Base-by-base conservation (phyloP, 805 yeast genomes). In the Metschnikowia lochheadii region DNA sequence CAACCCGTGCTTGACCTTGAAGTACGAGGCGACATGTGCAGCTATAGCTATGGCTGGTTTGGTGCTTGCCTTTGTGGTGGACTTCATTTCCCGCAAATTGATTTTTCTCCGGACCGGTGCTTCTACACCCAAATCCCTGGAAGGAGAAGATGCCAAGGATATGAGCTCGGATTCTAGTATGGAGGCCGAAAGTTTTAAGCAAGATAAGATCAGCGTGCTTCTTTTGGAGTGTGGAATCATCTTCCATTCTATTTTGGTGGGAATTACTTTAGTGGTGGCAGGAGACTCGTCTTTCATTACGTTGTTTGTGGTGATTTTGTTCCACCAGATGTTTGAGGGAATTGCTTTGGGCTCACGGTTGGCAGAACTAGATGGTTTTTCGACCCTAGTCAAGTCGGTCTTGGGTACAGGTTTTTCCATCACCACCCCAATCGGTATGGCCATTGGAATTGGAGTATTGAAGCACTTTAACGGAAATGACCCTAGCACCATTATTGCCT, bases 381-480 rank as follows among this genome's bases (percentile, higher is more conserved):
- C 49, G 31, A 40, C 50, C 44, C 17, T 31, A 4, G 5, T 21
- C 15, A 14, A 50, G 44, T 14, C 44, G 34, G 52, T 8, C 15
- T 35, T 50, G 38, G 48, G 51, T 14, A 11, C 21, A 5, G 44
- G 33, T 2, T 52, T 37, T 40, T 44, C 53, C 2, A 42, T 85
- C 4, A 74, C 84, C 13, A 84, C 94, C 0, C 95, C 95, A 1
- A 69, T 86, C 43, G 85, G 92, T 2, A 78, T 85, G 58, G 89
- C 85, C 4, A 80, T 87, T 57, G 96, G 96, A 40, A 66, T 88
- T 32, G 90, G 89, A 41, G 87, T 85, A 5, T 44, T 44, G 40
- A 15, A 44, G n/a, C 23, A 36, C 23, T 67, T 63, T 51, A 62
- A 63, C 44, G 69, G 68, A 11, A 64, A 65, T 45, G 63, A 65